Evolutionary conservation across 1,139 yeast species (phyloP), one percentile per base, ranked within the genome.

Genomic region (Scheffersomyces illinoinensis): DNA sequence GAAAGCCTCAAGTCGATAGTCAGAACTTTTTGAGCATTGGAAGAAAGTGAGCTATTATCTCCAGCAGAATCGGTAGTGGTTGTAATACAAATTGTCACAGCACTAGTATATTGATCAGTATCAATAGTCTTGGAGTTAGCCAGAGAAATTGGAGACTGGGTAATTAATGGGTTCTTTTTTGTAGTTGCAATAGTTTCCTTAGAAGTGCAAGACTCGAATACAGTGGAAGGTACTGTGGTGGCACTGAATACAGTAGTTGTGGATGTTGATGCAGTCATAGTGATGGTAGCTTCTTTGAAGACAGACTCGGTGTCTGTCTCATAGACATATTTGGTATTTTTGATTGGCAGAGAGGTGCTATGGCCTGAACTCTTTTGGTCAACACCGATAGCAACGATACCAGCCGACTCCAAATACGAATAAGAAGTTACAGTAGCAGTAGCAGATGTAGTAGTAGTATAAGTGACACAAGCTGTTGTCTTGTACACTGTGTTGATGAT

Each of bases 171-270:
- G 57, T 76, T 66, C 39, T 64, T 58, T 43, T 62, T 62, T 1
- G 76, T 68, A n/a, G 64, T 61, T 4, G 72, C 61, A 47, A 71
- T 58, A 18, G 71, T 59, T 55, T 64, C 67, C 12, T 58, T 55
- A 4, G 69, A 54, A 50, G 74, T 64, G 2, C 65, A 49, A 6
- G 71, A 68, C 17, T 60, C 61, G 56, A 52, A 71, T 4, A 67
- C 59, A n/a, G 69, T 63, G n/a, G 62, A 55, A 10, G 73, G 75
- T 1, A 64, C 64, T 5, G 69, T 60, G 4, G 76, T 66, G 26
- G 76, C 76, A 54, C 61, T 62, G 60, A 63, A 75, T 43, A 75
- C 59, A 4, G 74, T 72, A 39, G 61, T 66, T 17, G 76, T 73
- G 17, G 75, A 69, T 12, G 78, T 74, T 52, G 64, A 63, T 47